Evolutionary conservation across 164 flowering plant genomes (phyloP), one percentile per base, ranked within the genome.

Genomic region (Hamamelis virginiana): DNA sequence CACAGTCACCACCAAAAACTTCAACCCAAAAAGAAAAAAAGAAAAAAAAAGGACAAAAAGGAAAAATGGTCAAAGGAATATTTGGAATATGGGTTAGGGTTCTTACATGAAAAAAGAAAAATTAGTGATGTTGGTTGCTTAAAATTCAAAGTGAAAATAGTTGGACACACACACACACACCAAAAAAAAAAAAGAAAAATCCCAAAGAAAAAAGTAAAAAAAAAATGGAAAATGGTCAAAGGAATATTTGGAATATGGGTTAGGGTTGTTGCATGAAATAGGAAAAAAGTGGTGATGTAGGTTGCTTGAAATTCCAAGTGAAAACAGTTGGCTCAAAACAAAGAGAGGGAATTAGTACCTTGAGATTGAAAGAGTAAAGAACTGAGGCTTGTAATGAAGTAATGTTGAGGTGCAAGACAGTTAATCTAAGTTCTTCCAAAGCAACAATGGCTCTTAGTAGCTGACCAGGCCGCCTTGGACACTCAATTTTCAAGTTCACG

Each of bases 321-420:
- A 51, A 38, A 46, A n/a, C n/a, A n/a, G n/a, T n/a, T n/a, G n/a
- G n/a, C n/a, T n/a, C n/a, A n/a, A n/a, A n/a, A n/a, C n/a, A n/a
- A n/a, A n/a, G n/a, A n/a, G n/a, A n/a, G n/a, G 46, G 16, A 28
- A 26, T 16, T 16, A 38, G 16, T 75, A 86, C 90, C 90, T 83
- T 88, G 67, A 88, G 86, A 79, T 81, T 85, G 78, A 88, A 82
- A 18, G 87, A 80, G 82, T 86, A 88, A 21, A 80, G 83, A 62
- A 83, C 82, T 4, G 78, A 74, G 57, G 33, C 16, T 14, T 81
- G 58, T 5, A 77, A 71, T 5, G 89, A 77, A 0, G 89, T 81
- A 28, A 88, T 72, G 72, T 86, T 85, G 52, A 88, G 89, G 67
- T 88, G 92, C 71, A 86, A 72, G 69, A 88, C 77, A 16, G 87